Conservation (phyloP, 129 eudicot genomes). For the Escallonia rubra region DNA sequence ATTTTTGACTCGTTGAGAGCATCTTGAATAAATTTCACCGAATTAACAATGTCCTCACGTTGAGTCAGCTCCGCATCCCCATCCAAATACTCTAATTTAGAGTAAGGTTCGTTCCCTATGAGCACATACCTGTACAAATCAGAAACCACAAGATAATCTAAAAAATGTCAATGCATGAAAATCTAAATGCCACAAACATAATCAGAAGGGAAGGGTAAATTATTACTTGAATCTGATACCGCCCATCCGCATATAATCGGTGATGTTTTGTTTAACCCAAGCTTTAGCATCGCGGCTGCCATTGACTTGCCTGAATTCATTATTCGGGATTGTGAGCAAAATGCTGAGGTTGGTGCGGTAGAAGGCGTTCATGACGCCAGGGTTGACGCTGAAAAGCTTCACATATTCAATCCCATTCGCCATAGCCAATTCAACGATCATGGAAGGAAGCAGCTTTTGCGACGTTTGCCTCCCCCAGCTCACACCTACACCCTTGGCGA, state of each 20-base stretch:
- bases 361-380: not conserved
- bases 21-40: not conserved
- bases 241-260: not conserved
- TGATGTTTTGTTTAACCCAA: not conserved
- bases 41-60: not conserved
- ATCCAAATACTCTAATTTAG: not conserved
- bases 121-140: not conserved
- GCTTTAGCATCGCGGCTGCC: not conserved
- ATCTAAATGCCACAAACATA: no score
- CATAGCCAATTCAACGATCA: conserved; percentile 12
- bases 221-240: no score
- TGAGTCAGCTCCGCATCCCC: not conserved
- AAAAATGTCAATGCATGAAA: no score
- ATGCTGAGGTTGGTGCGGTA: not conserved
- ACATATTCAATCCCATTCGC: conserved; percentile 4
- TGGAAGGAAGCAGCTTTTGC: conserved; percentile 9
- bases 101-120: conserved; percentile 13
- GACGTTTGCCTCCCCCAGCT: conserved; percentile 19
- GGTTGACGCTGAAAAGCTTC: not conserved
- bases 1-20: not conserved
- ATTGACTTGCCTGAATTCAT: not conserved
- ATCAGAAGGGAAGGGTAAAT: no score
- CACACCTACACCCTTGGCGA: not conserved
- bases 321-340: not conserved
- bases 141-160: no score